Conservation (phyloP, 1,284 basidiomycete genomes). For the Volvariella volvacea region DNA sequence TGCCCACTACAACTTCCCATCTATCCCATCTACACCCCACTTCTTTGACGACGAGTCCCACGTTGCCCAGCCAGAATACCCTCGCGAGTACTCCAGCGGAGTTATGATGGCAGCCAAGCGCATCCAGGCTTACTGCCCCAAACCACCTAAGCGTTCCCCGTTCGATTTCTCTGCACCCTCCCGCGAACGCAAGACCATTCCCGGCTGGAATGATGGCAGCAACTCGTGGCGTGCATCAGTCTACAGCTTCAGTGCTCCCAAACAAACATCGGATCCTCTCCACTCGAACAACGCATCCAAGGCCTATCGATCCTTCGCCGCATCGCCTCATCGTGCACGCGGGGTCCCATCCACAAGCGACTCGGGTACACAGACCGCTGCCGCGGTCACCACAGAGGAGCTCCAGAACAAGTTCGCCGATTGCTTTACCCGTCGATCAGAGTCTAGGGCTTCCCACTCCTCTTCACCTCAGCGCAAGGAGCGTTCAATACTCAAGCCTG, state of each 20-base stretch:
- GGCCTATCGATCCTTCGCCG: constrained; percentile 39
- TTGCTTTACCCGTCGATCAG: constrained; percentile 43
- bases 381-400: constrained; percentile 33
- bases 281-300: constrained; percentile 14
- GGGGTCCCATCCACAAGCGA: constrained; percentile 42
- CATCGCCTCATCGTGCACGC: constrained; percentile 38
- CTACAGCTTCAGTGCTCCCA: constrained; percentile 33
- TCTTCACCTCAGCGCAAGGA: constrained; percentile 31
- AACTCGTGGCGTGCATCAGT: constrained; percentile 57
- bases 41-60: constrained; percentile 23
- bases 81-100: constrained; percentile 43
- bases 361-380: constrained; percentile 16
- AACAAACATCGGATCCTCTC: constrained; percentile 16
- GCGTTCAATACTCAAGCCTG: constrained; percentile 44
- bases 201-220: constrained; percentile 65
- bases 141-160: constrained; percentile 27
- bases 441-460: constrained; percentile 36
- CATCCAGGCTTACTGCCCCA: constrained; percentile 38
- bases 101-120: constrained; percentile 67
- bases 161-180: constrained; percentile 25
- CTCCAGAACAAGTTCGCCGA: constrained; percentile 48
- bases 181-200: constrained; percentile 33
- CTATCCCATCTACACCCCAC: constrained; percentile 44
- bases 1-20: constrained; percentile 47
- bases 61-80: constrained; percentile 10